Percentiles rank a stretch among this genome's conserved stretches.
These are phyloP conservation scores for Psidium guajava DNA, from an alignment of 345 rosid species.

Conservation along the genomic window DNA sequence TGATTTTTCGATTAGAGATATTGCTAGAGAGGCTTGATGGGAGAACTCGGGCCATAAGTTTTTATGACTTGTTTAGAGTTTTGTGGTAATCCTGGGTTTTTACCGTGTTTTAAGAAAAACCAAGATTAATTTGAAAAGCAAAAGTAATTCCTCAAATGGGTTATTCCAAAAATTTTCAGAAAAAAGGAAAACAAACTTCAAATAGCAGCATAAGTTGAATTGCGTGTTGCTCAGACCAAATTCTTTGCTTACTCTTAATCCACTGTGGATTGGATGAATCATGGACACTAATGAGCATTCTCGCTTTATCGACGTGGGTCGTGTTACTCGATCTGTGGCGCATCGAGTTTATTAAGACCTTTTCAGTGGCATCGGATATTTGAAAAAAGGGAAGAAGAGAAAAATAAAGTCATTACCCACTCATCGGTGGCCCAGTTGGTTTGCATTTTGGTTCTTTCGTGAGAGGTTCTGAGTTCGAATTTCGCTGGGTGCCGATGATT, in stretches of 20 bases:
- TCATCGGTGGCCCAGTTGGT: too few species aligned
- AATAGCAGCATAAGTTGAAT: background rate
- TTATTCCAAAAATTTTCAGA: background rate
- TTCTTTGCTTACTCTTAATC: accelerated
- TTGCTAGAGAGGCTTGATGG: too few species aligned
- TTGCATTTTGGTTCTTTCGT: too few species aligned
- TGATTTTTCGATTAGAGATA: background rate
- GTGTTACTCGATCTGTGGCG: background rate
- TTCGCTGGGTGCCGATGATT: too few species aligned
- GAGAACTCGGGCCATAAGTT: too few species aligned
- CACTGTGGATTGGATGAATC: background rate
- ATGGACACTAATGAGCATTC: background rate
- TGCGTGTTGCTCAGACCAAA: background rate
- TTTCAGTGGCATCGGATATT: background rate
- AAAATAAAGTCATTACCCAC: too few species aligned
- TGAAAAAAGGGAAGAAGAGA: accelerated
- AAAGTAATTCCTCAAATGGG: background rate
- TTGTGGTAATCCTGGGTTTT: too few species aligned
- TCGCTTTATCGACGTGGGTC: background rate
- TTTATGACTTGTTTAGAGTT: too few species aligned
- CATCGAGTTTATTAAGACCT: background rate
- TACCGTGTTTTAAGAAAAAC: background rate
- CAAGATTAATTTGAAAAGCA: background rate
- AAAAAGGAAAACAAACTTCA: background rate
- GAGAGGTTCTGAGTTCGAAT: too few species aligned